A percentile compares a stretch with the other conserved stretches of the same genome.
These are phyloP conservation scores for Iberis pinnata DNA, from an alignment of 345 rosid species.

Conservation along the genomic window DNA sequence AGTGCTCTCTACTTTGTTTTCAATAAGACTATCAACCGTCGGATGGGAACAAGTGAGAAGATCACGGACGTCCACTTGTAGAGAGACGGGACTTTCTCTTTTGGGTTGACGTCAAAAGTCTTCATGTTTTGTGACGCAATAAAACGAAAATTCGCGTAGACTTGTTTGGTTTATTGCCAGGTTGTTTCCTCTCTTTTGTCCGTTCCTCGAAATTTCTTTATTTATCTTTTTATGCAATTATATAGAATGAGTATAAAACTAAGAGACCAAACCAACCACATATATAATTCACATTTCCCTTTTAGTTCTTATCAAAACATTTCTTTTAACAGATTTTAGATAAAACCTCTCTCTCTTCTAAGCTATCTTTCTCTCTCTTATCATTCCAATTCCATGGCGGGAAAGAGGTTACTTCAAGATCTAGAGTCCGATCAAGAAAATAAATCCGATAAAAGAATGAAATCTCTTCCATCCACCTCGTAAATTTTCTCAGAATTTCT, in stretches of 20 bases:
- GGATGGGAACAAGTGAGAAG: neutral
- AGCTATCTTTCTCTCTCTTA: conserved; percentile 8
- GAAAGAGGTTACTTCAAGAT: conserved; percentile 46
- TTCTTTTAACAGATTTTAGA: neutral
- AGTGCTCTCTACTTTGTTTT: too few relatives aligned
- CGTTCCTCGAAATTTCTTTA: conserved; percentile 25
- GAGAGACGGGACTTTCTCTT: neutral
- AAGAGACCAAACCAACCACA: conserved; percentile 7
- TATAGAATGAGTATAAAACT: neutral
- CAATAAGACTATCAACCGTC: conserved; percentile 4
- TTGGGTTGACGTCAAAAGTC: conserved; percentile 32
- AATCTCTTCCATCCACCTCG: conserved; percentile 56
- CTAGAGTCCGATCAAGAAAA: conserved; percentile 32
- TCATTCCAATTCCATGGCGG: conserved; percentile 41
- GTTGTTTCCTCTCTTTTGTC: conserved; percentile 38
- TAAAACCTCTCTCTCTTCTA: conserved; percentile 9
- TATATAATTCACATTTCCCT: neutral
- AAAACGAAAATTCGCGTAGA: neutral
- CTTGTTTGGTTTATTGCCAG: conserved; percentile 25
- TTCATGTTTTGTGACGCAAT: conserved; percentile 15
- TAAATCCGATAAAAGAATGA: conserved; percentile 48
- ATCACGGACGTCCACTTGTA: neutral
- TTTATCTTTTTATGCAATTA: neutral
- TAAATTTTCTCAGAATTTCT: conserved; percentile 20
- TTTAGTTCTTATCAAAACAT: conserved; percentile 15